Percentiles rank a stretch among this genome's conserved stretches.
Conservation (phyloP, 345 rosid species). For the Populus alba region DNA sequence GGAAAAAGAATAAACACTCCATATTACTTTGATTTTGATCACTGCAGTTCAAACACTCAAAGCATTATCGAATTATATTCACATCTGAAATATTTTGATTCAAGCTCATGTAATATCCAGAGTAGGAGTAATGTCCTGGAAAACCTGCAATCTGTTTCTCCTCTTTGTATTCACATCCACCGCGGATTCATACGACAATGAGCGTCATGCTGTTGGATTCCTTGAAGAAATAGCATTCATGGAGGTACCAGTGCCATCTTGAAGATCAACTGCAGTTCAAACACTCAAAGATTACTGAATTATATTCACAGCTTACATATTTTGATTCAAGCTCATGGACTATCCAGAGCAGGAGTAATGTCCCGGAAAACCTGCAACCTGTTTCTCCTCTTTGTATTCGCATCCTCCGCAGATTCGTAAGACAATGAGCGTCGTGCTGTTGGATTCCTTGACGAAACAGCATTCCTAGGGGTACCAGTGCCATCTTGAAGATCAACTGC, state of each 20-base stretch:
- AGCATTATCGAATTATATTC: too few species aligned
- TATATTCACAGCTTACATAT: too few species aligned
- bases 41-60: too few species aligned
- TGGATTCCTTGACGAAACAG: constrained; percentile 11
- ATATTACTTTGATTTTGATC: too few species aligned
- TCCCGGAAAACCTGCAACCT: constrained; percentile 57
- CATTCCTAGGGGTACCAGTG: constrained; percentile 1
- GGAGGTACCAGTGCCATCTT: constrained; percentile 16
- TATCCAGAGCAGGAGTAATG: constrained; percentile 45
- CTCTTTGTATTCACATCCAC: constrained; percentile 4
- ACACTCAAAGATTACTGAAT: too few species aligned
- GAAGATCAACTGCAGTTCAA: constrained; percentile 14
- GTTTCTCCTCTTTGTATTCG: constrained; percentile 18
- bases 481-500: constrained; percentile 25
- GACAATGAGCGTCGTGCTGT: constrained; percentile 32
- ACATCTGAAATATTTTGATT: too few species aligned
- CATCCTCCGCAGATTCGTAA: constrained; percentile 21
- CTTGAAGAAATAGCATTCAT: constrained; percentile 9
- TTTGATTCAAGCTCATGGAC: constrained; percentile 20
- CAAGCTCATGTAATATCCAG: constrained; percentile 31
- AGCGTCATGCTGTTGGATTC: constrained; percentile 22
- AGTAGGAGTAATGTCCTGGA: constrained; percentile 48
- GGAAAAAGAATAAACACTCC: too few species aligned
- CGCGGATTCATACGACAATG: constrained; percentile 28
- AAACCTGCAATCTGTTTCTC: constrained; percentile 49